These are phyloP conservation scores for Paspalum vaginatum DNA, from an alignment of 176 grass and related monocot species.

Conservation along the genomic window DNA sequence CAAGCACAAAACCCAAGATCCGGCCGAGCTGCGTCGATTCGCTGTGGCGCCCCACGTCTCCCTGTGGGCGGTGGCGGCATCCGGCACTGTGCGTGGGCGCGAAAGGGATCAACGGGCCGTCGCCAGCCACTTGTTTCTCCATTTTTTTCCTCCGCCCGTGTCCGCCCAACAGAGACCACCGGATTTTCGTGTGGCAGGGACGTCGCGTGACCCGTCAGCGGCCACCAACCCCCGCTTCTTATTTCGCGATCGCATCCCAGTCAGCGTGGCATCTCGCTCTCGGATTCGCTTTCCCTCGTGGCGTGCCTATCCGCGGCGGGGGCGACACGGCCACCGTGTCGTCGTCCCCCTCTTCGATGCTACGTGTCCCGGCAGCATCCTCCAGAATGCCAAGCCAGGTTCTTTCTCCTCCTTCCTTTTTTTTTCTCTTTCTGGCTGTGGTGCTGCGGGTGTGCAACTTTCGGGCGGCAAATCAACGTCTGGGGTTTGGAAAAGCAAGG, in stretches of 20 bases:
- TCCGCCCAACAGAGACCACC: conserved; percentile 4
- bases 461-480: conserved; percentile 2
- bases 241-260: background rate
- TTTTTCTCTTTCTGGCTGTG: background rate
- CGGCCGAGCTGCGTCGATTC: background rate
- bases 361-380: background rate
- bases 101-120: background rate
- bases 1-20: background rate
- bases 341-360: background rate
- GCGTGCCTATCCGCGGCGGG: conserved; percentile 30
- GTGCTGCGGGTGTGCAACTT: background rate
- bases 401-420: background rate
- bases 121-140: conserved; percentile 5
- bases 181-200: conserved; percentile 31
- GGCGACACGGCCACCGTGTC: conserved; percentile 1
- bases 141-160: background rate
- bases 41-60: background rate
- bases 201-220: background rate
- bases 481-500: background rate
- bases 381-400: background rate
- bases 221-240: conserved; percentile 28
- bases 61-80: conserved; percentile 12
- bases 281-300: background rate
- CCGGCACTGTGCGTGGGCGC: background rate
- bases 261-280: background rate